A percentile compares a stretch with the other conserved stretches of the same genome.
Conservation (phyloP, 2,329 filamentous ascomycete species). For the Sclerotinia trifoliorum region DNA sequence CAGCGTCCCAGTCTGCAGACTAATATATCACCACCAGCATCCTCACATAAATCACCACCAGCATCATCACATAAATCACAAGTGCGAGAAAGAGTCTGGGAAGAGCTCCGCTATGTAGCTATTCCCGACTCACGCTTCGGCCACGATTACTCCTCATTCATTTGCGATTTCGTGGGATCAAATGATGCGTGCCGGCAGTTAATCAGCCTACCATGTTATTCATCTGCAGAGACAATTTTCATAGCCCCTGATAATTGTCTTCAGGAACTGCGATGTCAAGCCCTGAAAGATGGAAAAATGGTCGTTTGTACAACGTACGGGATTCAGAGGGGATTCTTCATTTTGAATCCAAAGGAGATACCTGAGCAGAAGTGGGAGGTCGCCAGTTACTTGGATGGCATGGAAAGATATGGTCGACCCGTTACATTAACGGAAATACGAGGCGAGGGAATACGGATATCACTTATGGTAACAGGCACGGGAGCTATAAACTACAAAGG, state of each 20-base stretch:
- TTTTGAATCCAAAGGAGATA: slow-evolving; percentile 43
- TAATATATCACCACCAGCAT: slow-evolving; percentile 11
- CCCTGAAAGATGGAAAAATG: slow-evolving; percentile 44
- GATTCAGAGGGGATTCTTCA: slow-evolving; percentile 45
- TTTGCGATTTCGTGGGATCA: slow-evolving; percentile 45
- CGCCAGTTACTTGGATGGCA: slow-evolving; percentile 45
- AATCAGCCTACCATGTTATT: slow-evolving; percentile 40
- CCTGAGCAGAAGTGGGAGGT: slow-evolving; percentile 35
- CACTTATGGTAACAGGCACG: slow-evolving; percentile 44
- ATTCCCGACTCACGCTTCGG: slow-evolving; percentile 47
- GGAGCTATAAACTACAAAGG: slow-evolving; percentile 44
- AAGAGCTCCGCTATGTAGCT: slow-evolving; percentile 42
- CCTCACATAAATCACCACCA: slow-evolving; percentile 17
- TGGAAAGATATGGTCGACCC: slow-evolving; percentile 44
- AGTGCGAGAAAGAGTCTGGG: slow-evolving; percentile 38
- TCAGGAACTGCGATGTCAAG: slow-evolving; percentile 43
- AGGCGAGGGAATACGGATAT: slow-evolving; percentile 35
- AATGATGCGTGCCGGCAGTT: slow-evolving; percentile 40
- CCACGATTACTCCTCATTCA: slow-evolving; percentile 46
- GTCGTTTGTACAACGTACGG: slow-evolving; percentile 46
- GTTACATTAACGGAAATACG: slow-evolving; percentile 42
- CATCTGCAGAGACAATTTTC: slow-evolving; percentile 40
- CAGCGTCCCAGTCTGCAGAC: slow-evolving; percentile 7
- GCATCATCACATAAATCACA: slow-evolving; percentile 18
- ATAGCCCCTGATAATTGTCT: slow-evolving; percentile 47